phyloP scores from a whole-genome alignment of 2,329 filamentous ascomycete species.

The Madurella fahalii region DNA sequence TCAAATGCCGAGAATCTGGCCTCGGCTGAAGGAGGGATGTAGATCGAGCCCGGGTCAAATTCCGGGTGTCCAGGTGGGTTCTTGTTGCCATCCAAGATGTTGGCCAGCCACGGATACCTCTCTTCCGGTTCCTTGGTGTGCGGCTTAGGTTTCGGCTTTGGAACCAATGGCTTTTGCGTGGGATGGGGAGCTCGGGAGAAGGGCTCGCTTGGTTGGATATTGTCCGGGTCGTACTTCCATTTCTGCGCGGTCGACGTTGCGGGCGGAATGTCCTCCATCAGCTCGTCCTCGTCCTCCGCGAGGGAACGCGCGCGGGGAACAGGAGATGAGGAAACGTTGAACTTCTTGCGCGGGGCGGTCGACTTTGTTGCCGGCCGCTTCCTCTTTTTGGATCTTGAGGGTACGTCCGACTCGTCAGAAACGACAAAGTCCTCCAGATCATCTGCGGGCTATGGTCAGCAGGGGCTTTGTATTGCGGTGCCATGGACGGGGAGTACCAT shows the following conservation, averaged over 20 bases:
- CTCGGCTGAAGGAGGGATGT: conserved; percentile 78
- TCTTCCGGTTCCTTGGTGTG: conserved; percentile 79
- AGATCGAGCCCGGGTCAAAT: conserved; percentile 88
- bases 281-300: conserved; percentile 46
- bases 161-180: conserved; percentile 26
- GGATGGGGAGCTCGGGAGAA: conserved; percentile 20
- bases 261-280: conserved; percentile 50
- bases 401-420: conserved; percentile 77
- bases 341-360: conserved; percentile 56
- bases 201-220: conserved; percentile 33
- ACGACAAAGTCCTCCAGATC: conserved; percentile 87
- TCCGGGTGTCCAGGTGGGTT: conserved; percentile 76
- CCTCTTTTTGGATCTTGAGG: conserved; percentile 62
- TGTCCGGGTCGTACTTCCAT: conserved; percentile 65
- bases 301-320: conserved; percentile 18
- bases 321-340: conserved; percentile 47
- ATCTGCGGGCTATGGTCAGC: conserved; percentile 35
- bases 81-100: conserved; percentile 77
- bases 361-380: conserved; percentile 60
- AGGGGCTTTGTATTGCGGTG: not conserved
- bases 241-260: conserved; percentile 71
- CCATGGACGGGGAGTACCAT: conserved; percentile 27
- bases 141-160: conserved; percentile 60
- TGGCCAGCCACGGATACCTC: conserved; percentile 85
- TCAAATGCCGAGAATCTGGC: conserved; percentile 87